Percentiles rank a stretch among this genome's conserved stretches.
These are phyloP conservation scores for Penicillium sp. DNA, from an alignment of 2,329 filamentous ascomycete species.

Conservation along the genomic window DNA sequence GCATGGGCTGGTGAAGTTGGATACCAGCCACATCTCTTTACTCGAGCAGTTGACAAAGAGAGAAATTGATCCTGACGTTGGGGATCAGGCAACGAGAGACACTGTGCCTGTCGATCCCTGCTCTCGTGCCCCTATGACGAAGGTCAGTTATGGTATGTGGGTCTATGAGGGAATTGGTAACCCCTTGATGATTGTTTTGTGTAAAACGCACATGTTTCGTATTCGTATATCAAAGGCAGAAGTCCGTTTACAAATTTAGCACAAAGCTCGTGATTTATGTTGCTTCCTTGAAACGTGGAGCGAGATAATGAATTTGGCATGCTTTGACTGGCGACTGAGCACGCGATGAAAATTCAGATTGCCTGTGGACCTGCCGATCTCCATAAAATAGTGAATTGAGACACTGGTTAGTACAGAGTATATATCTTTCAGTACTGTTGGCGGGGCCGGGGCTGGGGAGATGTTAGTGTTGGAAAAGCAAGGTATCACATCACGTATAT, in stretches of 20 bases:
- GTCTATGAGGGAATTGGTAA: slow-evolving; percentile 1
- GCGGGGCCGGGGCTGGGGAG: not conserved
- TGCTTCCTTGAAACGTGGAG: not conserved
- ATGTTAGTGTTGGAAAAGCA: not conserved
- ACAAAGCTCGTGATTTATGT: not conserved
- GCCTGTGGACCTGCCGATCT: not conserved
- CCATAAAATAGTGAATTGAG: not conserved
- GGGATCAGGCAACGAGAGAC: slow-evolving; percentile 4
- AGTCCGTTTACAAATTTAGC: not conserved
- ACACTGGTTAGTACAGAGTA: not conserved
- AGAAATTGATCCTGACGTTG: slow-evolving; percentile 6
- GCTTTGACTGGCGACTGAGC: not conserved
- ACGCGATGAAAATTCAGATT: not conserved
- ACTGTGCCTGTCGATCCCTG: slow-evolving; percentile 10
- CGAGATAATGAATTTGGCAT: not conserved
- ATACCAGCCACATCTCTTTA: slow-evolving; percentile 7
- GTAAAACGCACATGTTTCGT: slow-evolving; percentile 5
- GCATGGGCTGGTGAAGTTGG: slow-evolving; percentile 9
- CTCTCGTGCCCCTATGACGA: slow-evolving; percentile 2
- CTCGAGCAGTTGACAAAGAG: slow-evolving; percentile 5
- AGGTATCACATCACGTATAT: not conserved
- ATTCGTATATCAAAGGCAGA: not conserved
- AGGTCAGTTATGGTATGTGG: slow-evolving; percentile 8
- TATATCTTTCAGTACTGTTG: not conserved
- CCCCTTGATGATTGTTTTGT: slow-evolving; percentile 7